Base-by-base conservation (phyloP, 1,284 basidiomycete genomes). In the Fomes fomentarius region DNA sequence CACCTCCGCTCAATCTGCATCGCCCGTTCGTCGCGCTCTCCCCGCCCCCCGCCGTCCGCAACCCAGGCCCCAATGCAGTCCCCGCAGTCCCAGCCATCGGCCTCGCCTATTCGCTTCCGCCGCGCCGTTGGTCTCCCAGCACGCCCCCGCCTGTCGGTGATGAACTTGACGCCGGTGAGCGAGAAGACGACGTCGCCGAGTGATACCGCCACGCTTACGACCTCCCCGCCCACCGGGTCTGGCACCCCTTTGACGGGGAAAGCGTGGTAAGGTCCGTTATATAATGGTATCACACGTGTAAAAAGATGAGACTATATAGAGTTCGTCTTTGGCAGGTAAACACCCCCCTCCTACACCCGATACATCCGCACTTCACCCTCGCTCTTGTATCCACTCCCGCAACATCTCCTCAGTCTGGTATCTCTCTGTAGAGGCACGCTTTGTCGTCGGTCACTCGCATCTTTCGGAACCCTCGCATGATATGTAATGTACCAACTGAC, bases 101-200 rank as follows among this genome's bases (percentile, higher is more conserved):
- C 41, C 21, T 26, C 21, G 28, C 57, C 22, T 15, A 24, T 52
- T 14, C 57, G 63, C 49, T 64, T 62, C 54, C 58, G 50, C 19
- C 47, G 56, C 5, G 52, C 56, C n/a, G 64, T 69, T 21, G 66
- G 66, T 15, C 56, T 69, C 43, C 69, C 69, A 21, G 56, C 66
- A 8, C 61, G 67, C 45, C 70, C 69, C 37, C 70, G 66, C 50
- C 47, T 69, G 31, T 53, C 52, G 44, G 75, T 77, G 26, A 72
- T 71, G 59, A 67, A 63, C 17, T 74, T 74, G 37, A 60, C 65
- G 45, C 63, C 66, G 40, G 58, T 54, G 61, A 66, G 50, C 63
- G 68, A 61, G 56, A 47, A 33, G 41, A 52, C 47, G 65, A 67
- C 54, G 43, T 54, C 54, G 42, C 52, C 54, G 42, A 53, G 47